Base-by-base conservation (phyloP, 768 basidiomycete species). In the Clavaria fumosa region DNA sequence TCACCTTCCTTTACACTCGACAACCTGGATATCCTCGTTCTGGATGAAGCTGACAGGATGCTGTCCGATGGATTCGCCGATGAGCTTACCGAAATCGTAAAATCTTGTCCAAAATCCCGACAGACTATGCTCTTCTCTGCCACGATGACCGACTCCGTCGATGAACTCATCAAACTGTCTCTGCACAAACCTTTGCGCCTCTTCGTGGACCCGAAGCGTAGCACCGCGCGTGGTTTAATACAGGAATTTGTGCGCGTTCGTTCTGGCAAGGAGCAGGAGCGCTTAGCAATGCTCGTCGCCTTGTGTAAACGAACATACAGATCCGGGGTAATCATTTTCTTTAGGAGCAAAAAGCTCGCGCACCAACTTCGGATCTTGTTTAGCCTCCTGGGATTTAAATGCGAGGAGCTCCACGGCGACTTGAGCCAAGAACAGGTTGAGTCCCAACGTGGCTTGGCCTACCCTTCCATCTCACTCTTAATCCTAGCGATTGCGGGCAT, bases 101-200 rank as follows among this genome's bases (percentile, higher is more conserved):
- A 78, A 49, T 72, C 83, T 12, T 95, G 90, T 53, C 90, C 90
- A 2, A 57, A 58, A 15, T 80, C 81, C 18, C 73, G 95, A 24
- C 95, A 97, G 54, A 97, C 95, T 3, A 93, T 99, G 89, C 67
- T 99, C 24, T 99, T 99, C 59, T 95, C 90, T 1, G 95, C 95
- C 2, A 99, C 95, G 1, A 97, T 97, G 83, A 96, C 91, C 3
- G 95, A 99, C 56, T 81, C 83, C 1, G 82, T 97, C 6, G 86
- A 95, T 48, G 80, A 90, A 51, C 70, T 99, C 34, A 83, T 97
- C 40, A 78, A 76, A 50, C 80, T 97, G 69, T 86, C 85, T 9
- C 61, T 97, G 34, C 81, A 88, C 54, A 89, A 81, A 53, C 95
- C 95, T 4, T 85, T 91, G 6, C 72, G 91, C 31, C 67, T 97